phyloP scores from a whole-genome alignment of 345 rosid species.

The Populus simonii region DNA sequence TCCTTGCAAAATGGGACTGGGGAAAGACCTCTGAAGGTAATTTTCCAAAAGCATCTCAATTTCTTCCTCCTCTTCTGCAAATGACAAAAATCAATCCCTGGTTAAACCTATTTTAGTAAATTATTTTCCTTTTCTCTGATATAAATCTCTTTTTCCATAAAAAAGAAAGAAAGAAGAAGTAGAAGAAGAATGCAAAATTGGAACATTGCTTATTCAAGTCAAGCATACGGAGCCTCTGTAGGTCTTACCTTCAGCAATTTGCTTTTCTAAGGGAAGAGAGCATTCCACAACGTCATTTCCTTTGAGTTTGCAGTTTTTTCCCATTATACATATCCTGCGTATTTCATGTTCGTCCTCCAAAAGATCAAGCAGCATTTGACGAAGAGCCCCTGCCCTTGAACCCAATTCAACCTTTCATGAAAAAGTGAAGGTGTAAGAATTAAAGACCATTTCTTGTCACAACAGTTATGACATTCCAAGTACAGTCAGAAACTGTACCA shows the following conservation, averaged over 20 bases:
- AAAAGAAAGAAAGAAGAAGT: no score
- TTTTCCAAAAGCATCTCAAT: constrained; percentile 98
- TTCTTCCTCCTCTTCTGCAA: constrained; percentile 95
- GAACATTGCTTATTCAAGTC: neutral
- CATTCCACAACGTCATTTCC: constrained; percentile 63
- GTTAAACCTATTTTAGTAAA: constrained; percentile 2
- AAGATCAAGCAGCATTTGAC: constrained; percentile 96
- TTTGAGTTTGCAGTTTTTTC: constrained; percentile 72
- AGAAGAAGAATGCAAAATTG: neutral
- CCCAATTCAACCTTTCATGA: constrained; percentile 80
- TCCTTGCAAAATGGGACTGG: constrained; percentile 15
- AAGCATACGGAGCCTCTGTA: neutral
- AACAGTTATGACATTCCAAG: neutral
- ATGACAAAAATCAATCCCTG: constrained; percentile 6
- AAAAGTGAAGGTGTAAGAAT: constrained; percentile 6
- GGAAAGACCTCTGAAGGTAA: constrained; percentile 79
- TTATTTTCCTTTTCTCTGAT: no score
- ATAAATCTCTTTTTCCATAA: no score
- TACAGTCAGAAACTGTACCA: constrained; percentile 45
- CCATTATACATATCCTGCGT: constrained; percentile 91
- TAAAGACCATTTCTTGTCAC: neutral
- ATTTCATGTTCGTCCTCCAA: constrained; percentile 96
- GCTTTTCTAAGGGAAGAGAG: constrained; percentile 68
- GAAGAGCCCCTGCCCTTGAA: constrained; percentile 86
- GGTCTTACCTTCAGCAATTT: constrained; percentile 80